Base-by-base conservation (phyloP, 2,329 filamentous ascomycete genomes). In the Sporothrix luriei region DNA sequence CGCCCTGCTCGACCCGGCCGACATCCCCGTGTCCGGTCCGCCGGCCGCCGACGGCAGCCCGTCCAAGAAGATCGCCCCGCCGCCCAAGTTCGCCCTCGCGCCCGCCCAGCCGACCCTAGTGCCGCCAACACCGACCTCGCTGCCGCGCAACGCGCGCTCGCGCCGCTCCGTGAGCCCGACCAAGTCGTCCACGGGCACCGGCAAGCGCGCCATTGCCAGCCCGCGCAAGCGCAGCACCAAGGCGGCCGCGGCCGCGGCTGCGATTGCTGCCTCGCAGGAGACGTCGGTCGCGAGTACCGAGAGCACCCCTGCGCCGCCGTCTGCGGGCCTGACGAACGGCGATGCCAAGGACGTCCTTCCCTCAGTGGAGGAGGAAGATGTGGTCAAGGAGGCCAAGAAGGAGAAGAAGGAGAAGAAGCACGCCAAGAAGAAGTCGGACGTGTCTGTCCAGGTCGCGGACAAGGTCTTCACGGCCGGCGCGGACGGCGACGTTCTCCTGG, bases 1-100 rank as follows among this genome's bases (percentile, higher is more conserved):
- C 69, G 95, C 95, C n/a, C 85, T 99, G 21, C 86, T 99, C 65
- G 94, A 98, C 78, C 89, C 93, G n/a, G 83, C 90, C 73, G 90
- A 93, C 38, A 97, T 98, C 71, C 78, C 82, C 55, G 77, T 83
- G 38, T 81, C 83, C 9, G 71, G 72, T 3, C 69, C 68, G 68
- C 83, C 86, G 33, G 87, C 88, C 26, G 62, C 72, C 13, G 75
- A 78, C 68, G 74, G 74, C 73, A 90, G 90, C 73, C 86, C 92
- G 69, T 85, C 89, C 73, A 93, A 92, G 81, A 87, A 85, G 72
- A 97, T 97, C 74, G 81, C 86, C 19, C 89, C 92, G 29, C 95
- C 95, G 59, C 95, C 95, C 26, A 90, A 88, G 74, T 97, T 91
- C 40, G 81, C 85, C 71, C 54, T 68, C 7, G 51, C 21, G 78